Evolutionary conservation across 2,329 filamentous ascomycete species (phyloP), one percentile per base, ranked within the genome.

Genomic region (Amauroascus niger): DNA sequence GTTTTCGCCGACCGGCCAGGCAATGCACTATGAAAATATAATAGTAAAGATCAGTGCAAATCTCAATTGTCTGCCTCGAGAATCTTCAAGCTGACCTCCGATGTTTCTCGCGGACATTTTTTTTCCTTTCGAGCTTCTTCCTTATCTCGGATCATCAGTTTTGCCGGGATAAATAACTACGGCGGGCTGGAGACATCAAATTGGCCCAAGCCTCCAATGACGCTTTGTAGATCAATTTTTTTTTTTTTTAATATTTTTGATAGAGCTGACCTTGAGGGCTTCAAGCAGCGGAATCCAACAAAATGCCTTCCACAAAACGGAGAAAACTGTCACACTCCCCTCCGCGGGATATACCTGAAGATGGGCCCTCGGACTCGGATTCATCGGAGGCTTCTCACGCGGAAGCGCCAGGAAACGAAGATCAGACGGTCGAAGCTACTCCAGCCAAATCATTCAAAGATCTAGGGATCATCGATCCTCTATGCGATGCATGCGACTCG

Each of bases 401-500:
- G 40, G 55, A 60, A 47, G 48, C 52, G 11, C 33, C 54, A 26
- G 53, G 50, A 20, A 54, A 13, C 30, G 35, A 57, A 30, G 55
- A 53, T 46, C 44, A 33, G 26, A 28, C 32, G 49, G 41, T 32
- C 30, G 28, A 30, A 26, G 7, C 51, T 40, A 51, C 53, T 16
- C 26, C 50, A 2, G 24, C 57, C 20, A 75, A 74, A 56, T 69
- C 69, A 11, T 77, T 77, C 54, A 69, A 71, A 61, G 74, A 76
- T 44, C 61, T 77, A 35, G 89, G 89, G 26, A 79, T 95, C 52
- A 84, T 88, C 55, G 87, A 93, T 56, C 80, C 86, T 28, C 78
- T 98, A 51, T 94, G 88, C 71, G 90, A 97, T 67, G 88, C 91
- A 48, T 97, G 91, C 72, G 79, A 80, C 4, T 76, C 80, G 0